Percentiles rank a stretch among this genome's conserved stretches.
Evolutionary conservation across 805 yeast species (phyloP).

Genomic region (Yarrowia sp.): DNA sequence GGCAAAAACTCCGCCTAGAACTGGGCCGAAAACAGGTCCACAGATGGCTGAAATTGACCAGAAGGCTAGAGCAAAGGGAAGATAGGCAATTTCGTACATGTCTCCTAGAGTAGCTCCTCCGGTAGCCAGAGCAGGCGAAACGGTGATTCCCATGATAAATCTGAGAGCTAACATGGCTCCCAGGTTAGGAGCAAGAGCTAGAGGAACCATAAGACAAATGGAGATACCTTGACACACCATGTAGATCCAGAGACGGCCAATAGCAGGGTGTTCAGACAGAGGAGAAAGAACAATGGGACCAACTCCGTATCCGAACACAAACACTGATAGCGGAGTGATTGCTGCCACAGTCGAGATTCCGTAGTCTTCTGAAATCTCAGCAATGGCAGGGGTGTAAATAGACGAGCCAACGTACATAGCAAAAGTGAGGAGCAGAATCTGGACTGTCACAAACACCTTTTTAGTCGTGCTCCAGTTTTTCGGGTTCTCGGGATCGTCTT

Average conservation of each 20-base stretch:
- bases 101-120: constrained; percentile 69
- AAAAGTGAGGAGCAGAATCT: constrained; percentile 44
- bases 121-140: constrained; percentile 79
- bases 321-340: constrained; percentile 48
- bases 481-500: constrained; percentile 52
- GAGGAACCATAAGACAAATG: constrained; percentile 51
- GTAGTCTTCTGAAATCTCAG: constrained; percentile 45
- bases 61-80: constrained; percentile 48
- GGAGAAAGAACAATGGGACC: constrained; percentile 56
- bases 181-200: constrained; percentile 49
- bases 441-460: constrained; percentile 41
- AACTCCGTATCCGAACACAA: constrained; percentile 54
- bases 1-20: constrained; percentile 51
- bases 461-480: constrained; percentile 48
- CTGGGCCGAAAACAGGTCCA: constrained; percentile 56
- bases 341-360: constrained; percentile 44
- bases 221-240: constrained; percentile 46
- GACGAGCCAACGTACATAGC: constrained; percentile 55
- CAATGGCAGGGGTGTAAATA: constrained; percentile 49
- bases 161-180: constrained; percentile 50
- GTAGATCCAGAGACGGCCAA: constrained; percentile 55
- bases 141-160: constrained; percentile 71
- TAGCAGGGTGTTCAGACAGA: constrained; percentile 48
- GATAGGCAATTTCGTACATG: constrained; percentile 41
- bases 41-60: constrained; percentile 54